A percentile compares a stretch with the other conserved stretches of the same genome.
Conservation (phyloP, 2,329 filamentous ascomycete species). For the Ophiostoma ulmi region DNA sequence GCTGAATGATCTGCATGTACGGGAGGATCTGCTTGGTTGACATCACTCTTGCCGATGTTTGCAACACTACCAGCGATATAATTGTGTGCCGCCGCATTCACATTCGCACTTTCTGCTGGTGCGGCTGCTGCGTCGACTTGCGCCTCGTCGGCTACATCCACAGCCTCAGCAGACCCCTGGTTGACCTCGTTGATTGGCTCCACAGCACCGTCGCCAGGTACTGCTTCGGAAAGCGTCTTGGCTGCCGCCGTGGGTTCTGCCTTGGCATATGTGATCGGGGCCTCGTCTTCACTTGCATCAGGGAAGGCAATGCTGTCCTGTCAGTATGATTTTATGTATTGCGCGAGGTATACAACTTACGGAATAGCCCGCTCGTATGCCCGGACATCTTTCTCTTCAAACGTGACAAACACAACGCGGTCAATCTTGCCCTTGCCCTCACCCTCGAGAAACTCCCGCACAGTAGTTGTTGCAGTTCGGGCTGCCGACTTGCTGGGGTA, state of each 20-base stretch:
- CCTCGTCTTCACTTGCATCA: neutral
- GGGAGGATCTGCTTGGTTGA: no score
- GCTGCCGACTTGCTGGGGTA: slow-evolving; percentile 75
- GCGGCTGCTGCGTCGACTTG: neutral
- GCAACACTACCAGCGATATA: no score
- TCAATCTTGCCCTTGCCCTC: slow-evolving; percentile 52
- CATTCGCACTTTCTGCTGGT: neutral
- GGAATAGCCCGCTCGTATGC: slow-evolving; percentile 68
- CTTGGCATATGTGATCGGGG: neutral
- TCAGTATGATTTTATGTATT: neutral
- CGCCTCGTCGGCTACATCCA: neutral
- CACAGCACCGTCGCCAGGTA: no score
- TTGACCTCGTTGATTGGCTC: no score
- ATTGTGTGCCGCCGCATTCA: neutral
- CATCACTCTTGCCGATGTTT: no score
- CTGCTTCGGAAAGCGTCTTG: neutral
- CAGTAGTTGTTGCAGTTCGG: slow-evolving; percentile 58
- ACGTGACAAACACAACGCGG: slow-evolving; percentile 79
- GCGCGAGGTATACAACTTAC: slow-evolving; percentile 48
- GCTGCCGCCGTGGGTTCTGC: no score
- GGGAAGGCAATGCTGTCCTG: neutral
- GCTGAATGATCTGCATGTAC: no score
- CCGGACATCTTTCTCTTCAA: slow-evolving; percentile 68
- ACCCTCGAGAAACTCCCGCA: slow-evolving; percentile 51
- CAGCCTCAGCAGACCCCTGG: neutral